Percentiles rank a stretch among this genome's conserved stretches.
Conservation (phyloP, 306 rosid genomes). For the Sicyos baderoa region DNA sequence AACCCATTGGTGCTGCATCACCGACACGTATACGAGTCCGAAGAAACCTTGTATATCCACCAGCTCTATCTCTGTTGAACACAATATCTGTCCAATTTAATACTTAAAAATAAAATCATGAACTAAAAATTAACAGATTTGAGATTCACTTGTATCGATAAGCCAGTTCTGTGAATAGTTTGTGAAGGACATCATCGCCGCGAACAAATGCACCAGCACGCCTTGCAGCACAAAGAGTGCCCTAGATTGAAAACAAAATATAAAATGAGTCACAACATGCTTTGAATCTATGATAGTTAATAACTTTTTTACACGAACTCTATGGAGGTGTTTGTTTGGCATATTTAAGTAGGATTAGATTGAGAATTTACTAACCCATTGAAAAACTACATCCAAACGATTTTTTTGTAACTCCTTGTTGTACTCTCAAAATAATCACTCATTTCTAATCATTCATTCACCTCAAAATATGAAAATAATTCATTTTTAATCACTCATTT, state of each 20-base stretch:
- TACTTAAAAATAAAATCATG: background rate
- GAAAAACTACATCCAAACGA: no score
- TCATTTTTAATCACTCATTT: no score
- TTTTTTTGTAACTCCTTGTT: no score
- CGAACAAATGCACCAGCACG: constrained; percentile 77
- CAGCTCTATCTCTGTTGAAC: constrained; percentile 66
- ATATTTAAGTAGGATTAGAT: no score
- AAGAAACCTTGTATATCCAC: constrained; percentile 90
- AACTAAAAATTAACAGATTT: constrained; percentile 11
- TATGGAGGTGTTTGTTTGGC: no score
- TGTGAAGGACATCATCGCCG: constrained; percentile 90
- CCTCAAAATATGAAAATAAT: no score
- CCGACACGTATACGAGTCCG: constrained; percentile 89
- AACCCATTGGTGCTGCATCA: constrained; percentile 98
- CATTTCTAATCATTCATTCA: no score
- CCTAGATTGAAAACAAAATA: constrained; percentile 33
- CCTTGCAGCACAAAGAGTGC: constrained; percentile 67
- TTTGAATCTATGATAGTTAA: background rate
- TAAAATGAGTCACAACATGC: background rate
- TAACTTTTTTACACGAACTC: background rate
- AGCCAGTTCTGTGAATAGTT: constrained; percentile 81
- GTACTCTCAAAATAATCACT: no score
- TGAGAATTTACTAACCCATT: no score
- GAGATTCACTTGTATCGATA: constrained; percentile 68
- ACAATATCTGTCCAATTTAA: constrained; percentile 23